phyloP scores from a whole-genome alignment of 371 early-diverging fungal species.

The Rhizopus delemar region DNA sequence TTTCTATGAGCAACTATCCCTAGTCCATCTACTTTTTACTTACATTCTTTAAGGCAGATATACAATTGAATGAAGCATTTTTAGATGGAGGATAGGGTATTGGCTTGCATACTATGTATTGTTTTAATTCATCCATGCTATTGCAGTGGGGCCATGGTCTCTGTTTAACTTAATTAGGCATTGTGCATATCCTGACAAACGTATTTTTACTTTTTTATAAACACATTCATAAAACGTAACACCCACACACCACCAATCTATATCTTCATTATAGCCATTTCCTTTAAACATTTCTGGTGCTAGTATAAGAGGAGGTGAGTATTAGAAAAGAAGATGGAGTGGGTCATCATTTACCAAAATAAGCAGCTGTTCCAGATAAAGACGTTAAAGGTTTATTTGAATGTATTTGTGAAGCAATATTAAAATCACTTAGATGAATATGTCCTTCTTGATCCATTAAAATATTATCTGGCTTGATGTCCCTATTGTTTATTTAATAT shows the following conservation, averaged over 20 bases:
- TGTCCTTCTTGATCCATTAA: conserved; percentile 70
- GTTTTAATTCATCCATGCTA: conserved; percentile 44
- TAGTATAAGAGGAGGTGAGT: conserved; percentile 21
- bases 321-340: not conserved
- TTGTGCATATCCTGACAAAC: conserved; percentile 4
- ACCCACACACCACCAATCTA: conserved; percentile 91
- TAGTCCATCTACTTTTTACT: conserved; percentile 1
- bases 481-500: conserved; percentile 32
- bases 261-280: conserved; percentile 60
- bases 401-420: conserved; percentile 61
- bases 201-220: conserved; percentile 44
- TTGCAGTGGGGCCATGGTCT: conserved; percentile 52
- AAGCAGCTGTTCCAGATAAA: conserved; percentile 69
- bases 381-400: conserved; percentile 48
- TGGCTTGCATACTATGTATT: conserved; percentile 39
- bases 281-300: conserved; percentile 75
- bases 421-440: conserved; percentile 74
- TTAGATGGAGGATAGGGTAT: conserved; percentile 45
- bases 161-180: conserved; percentile 17
- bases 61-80: conserved; percentile 45
- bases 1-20: not conserved
- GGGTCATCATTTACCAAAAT: conserved; percentile 58
- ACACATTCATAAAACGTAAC: conserved; percentile 71
- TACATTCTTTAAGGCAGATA: conserved; percentile 56
- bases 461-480: conserved; percentile 80